These are phyloP conservation scores for Phascolomyces articulosus DNA, from an alignment of 371 early-diverging fungal species.

Conservation along the genomic window DNA sequence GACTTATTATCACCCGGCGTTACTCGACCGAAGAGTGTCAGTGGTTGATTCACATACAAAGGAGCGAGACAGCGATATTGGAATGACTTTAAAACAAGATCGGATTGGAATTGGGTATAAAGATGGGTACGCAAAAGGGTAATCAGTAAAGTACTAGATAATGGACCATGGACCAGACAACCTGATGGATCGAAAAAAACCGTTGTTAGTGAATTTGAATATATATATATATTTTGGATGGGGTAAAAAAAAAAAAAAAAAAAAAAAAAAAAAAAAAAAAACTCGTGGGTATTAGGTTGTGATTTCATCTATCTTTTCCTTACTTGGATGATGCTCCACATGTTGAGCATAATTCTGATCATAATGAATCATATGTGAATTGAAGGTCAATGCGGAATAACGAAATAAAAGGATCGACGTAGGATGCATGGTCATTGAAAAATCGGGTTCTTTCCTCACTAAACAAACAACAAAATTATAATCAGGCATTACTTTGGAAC, in stretches of 20 bases:
- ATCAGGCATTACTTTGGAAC: too few relatives aligned
- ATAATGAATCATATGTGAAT: slow-evolving; percentile 85
- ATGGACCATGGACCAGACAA: slow-evolving; percentile 81
- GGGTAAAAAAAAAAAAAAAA: neutral
- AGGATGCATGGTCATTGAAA: slow-evolving; percentile 56
- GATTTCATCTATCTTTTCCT: neutral
- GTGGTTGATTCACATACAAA: slow-evolving; percentile 55
- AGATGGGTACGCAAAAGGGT: slow-evolving; percentile 45
- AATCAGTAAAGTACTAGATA: slow-evolving; percentile 70
- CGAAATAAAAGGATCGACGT: slow-evolving; percentile 75
- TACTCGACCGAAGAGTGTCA: slow-evolving; percentile 55
- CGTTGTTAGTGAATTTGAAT: too few relatives aligned
- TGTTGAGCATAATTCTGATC: slow-evolving; percentile 69
- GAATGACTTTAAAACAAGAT: slow-evolving; percentile 44
- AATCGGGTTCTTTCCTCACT: slow-evolving; percentile 46
- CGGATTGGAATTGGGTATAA: neutral
- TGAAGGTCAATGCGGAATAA: slow-evolving; percentile 86
- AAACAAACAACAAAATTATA: neutral
- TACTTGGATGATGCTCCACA: slow-evolving; percentile 74
- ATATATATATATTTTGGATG: too few relatives aligned
- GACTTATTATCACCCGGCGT: slow-evolving; percentile 21
- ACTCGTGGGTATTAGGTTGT: too few relatives aligned
- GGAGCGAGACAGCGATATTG: slow-evolving; percentile 73
- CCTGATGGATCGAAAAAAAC: slow-evolving; percentile 23
- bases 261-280: neutral